These are phyloP conservation scores for Sporothrix sp. DNA, from an alignment of 2,329 filamentous ascomycete genomes.

Conservation along the genomic window DNA sequence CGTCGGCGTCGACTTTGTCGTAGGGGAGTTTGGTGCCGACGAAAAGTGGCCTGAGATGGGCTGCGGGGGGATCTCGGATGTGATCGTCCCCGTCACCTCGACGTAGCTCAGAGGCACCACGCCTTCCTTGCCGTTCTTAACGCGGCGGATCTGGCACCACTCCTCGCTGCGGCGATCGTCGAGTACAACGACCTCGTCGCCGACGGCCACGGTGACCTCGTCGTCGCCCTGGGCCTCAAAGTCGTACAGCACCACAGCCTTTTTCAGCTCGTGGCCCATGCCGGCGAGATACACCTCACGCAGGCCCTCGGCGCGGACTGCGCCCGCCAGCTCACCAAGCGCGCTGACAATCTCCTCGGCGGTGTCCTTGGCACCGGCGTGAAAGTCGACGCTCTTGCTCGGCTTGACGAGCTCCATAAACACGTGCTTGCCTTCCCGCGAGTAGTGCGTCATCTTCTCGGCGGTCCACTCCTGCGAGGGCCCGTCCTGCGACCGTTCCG, in stretches of 20 bases:
- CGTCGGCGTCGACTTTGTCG: conserved; percentile 28
- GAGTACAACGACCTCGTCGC: conserved; percentile 82
- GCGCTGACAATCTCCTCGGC: conserved; percentile 85
- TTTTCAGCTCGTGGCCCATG: conserved; percentile 60
- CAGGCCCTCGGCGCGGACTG: conserved; percentile 70
- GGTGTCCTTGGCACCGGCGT: conserved; percentile 94
- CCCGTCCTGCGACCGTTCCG: conserved; percentile 73
- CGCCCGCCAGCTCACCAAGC: conserved; percentile 81
- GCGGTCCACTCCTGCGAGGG: conserved; percentile 87
- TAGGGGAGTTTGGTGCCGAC: conserved; percentile 8
- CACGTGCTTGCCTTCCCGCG: conserved; percentile 94
- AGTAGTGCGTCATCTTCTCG: conserved; percentile 94
- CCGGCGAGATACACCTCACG: conserved; percentile 79
- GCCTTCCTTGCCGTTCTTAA: conserved; percentile 89
- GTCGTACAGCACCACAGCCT: conserved; percentile 81
- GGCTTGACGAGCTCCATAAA: conserved; percentile 88
- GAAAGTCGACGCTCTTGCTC: conserved; percentile 92
- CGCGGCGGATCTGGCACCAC: conserved; percentile 90
- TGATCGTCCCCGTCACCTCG: conserved; percentile 65
- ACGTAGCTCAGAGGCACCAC: conserved; percentile 96
- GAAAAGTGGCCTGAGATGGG: conserved; percentile 33
- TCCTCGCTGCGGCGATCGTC: conserved; percentile 91
- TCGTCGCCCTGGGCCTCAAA: conserved; percentile 96
- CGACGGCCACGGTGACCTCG: conserved; percentile 82
- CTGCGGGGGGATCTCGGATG: conserved; percentile 28